Base-by-base conservation (phyloP, 331 rosid species). In the Malus hybrid region DNA sequence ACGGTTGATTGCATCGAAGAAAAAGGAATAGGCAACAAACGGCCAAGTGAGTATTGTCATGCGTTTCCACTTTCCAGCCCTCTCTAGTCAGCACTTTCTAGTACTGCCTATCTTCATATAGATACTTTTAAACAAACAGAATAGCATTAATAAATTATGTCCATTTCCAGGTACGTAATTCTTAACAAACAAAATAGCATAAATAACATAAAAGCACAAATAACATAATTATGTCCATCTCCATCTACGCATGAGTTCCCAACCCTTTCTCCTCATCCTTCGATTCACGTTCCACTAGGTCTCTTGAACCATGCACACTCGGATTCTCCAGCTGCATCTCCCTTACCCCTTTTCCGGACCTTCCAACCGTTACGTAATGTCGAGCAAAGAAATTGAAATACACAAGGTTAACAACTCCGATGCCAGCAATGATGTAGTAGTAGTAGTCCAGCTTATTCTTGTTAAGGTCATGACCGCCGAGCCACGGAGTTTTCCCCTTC, bases 401-500 rank as follows among this genome's bases (percentile, higher is more conserved):
- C 6, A 81, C 39, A 24, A 91, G 81, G 73, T 91, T 91, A 33
- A 90, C 16, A 69, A 33, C 83, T 62, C 80, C 94, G 0, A 91
- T 3, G 3, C 71, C 75, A 28, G 97, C 96, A 62, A 89, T 66
- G 22, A 86, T 13, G 80, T 61, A 88, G 75, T 90, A 91, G 80
- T 84, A 91, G 81, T 70, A 76, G 13, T 93, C 89, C 62, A 91
- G 90, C 80, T 73, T 86, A 50, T 72, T 82, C 16, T 74, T 39
- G 79, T 93, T 93, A 1, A 93, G 86, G 74, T 88, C 96, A 13
- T 85, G 88, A 50, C 90, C 89, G 0, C 91, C 97, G n/a, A 91
- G 32, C 98, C 98, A 93, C 16, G 93, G 77, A 15, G 72, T 59
- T 73, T 78, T 78, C 12, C 79, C 90, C 5, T 7, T 42, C 0